Percentiles rank a stretch among this genome's conserved stretches.
Evolutionary conservation across 495 filamentous ascomycete genomes (phyloP).

Genomic region (Penicillium psychrofluorescens): DNA sequence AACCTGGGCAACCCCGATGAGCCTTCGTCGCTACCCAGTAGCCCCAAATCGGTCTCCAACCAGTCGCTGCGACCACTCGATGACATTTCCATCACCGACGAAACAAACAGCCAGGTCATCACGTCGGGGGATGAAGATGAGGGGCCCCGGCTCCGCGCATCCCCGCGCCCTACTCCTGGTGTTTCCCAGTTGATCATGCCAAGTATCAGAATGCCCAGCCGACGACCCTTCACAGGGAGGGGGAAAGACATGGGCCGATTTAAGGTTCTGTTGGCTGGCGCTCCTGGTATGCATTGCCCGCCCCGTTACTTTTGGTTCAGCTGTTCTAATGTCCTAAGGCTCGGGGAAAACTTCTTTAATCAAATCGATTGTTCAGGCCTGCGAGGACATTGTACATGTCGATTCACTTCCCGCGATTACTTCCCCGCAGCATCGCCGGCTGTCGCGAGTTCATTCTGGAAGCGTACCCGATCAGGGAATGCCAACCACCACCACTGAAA

Average conservation of each 20-base stretch:
- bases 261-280: conserved; percentile 82
- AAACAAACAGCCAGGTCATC: conserved; percentile 42
- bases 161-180: conserved; percentile 21
- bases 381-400: conserved; percentile 94
- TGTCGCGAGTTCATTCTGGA: conserved; percentile 26
- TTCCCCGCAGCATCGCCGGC: conserved; percentile 17
- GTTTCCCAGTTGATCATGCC: conserved; percentile 95
- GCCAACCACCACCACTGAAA: conserved; percentile 55
- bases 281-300: conserved; percentile 52
- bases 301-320: not conserved
- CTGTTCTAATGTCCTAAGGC: conserved; percentile 24
- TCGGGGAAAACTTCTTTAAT: conserved; percentile 86
- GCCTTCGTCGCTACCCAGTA: conserved; percentile 42
- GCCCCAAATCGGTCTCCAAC: conserved; percentile 44
- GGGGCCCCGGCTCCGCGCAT: conserved; percentile 11
- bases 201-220: conserved; percentile 88
- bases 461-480: conserved; percentile 19
- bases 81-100: conserved; percentile 43
- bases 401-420: conserved; percentile 54
- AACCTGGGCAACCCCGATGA: conserved; percentile 33
- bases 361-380: conserved; percentile 87
- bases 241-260: conserved; percentile 79
- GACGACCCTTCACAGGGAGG: conserved; percentile 82
- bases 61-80: conserved; percentile 43
- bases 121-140: conserved; percentile 42